phyloP scores from a whole-genome alignment of 768 basidiomycete species.

The Lactarius pseudohatsudake region DNA sequence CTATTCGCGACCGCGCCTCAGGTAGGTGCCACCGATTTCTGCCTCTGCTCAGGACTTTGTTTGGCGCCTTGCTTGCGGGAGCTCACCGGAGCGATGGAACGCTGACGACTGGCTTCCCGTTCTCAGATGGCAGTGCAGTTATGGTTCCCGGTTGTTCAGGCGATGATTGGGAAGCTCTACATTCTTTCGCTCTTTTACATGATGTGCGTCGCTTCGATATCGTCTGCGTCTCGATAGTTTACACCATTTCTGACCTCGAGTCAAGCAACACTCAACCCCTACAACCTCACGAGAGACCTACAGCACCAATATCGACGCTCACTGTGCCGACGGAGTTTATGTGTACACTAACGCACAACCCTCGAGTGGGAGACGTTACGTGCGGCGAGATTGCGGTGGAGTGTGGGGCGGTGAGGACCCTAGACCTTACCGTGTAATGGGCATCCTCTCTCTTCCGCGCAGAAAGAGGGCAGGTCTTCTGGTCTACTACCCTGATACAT shows the following conservation, averaged over 20 bases:
- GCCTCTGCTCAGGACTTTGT: background rate
- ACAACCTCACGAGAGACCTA: background rate
- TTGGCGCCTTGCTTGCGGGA: background rate
- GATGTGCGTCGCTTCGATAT: background rate
- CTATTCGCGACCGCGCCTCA: background rate
- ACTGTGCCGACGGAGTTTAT: slow-evolving; percentile 9
- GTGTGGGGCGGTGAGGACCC: background rate
- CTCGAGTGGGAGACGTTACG: background rate
- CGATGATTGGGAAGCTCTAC: slow-evolving; percentile 22
- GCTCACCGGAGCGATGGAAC: background rate
- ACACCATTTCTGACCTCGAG: background rate
- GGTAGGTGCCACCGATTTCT: background rate
- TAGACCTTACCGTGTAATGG: background rate
- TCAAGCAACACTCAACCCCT: background rate
- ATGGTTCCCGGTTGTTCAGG: slow-evolving; percentile 14
- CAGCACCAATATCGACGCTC: slow-evolving; percentile 5
- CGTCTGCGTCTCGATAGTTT: background rate
- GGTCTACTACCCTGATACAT: background rate
- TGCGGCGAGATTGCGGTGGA: background rate
- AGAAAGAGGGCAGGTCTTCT: background rate
- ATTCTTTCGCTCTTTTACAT: slow-evolving; percentile 20
- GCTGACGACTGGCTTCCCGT: background rate
- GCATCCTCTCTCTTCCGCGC: background rate
- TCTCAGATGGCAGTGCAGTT: background rate
- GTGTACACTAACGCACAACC: background rate